Evolutionary conservation across 2,329 filamentous ascomycete species (phyloP), one percentile per base, ranked within the genome.

Genomic region (Penicillium sp.): DNA sequence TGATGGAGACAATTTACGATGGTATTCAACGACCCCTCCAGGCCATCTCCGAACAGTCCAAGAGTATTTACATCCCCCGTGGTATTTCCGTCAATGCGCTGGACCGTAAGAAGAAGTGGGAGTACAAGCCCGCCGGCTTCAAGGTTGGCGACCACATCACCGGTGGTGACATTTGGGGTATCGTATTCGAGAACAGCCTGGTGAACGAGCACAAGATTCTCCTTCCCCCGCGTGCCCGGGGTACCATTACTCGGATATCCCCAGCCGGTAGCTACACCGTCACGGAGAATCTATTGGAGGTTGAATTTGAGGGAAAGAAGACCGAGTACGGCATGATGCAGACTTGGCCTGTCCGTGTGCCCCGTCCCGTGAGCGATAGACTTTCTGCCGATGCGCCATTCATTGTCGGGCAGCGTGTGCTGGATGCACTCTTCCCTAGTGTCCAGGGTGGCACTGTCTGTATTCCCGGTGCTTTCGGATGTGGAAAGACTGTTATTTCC

Each of bases 1-100:
- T 99, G 75, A 91, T 99, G 85, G 93, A 97, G 80, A 97, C 94
- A 65, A 99, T 99, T 76, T 99, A 97, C 82, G 94, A 99, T 75
- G 94, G 94, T 80, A 99, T 99, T 70, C 94, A 99, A 77, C 88
- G 94, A 73, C 94, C 94, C 49, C 87, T 99, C 67, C 88, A 88
- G 78, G 87, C 85, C 64, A 99, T 99, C 69, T 82, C 90, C 66
- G 80, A 88, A 40, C 77, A 84, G 47, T 86, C 92, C 50, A 81
- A 91, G 71, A 92, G 90, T 77, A 99, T 99, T 77, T 99, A 99
- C 77, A 99, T 99, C 63, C 94, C 94, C 69, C 90, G 94, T 67
- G 94, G 94, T 76, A 93, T 99, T 72, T 79, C 89, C 54, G 85
- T 92, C 31, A 91, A 93, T 50, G 88, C 92, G 44, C 85, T 99